phyloP scores from a whole-genome alignment of 805 yeast genomes.

The Saturnispora hagleri region DNA sequence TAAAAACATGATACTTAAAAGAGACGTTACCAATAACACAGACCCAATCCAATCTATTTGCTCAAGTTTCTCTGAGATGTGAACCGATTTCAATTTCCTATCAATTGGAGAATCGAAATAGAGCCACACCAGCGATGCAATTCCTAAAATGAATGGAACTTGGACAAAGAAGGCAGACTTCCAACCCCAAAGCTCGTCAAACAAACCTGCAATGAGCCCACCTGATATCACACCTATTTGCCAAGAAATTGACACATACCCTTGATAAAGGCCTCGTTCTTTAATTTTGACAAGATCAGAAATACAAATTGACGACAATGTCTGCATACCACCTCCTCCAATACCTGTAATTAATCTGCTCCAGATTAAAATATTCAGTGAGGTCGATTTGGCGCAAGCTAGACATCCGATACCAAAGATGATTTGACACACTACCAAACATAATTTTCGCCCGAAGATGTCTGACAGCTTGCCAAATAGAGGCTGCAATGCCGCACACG shows the following conservation, averaged over 20 bases:
- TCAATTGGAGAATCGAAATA: slow-evolving; percentile 28
- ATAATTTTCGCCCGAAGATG: slow-evolving; percentile 38
- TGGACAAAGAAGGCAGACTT: slow-evolving; percentile 46
- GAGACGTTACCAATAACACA: slow-evolving; percentile 42
- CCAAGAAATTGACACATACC: slow-evolving; percentile 64
- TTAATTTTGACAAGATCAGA: slow-evolving; percentile 69
- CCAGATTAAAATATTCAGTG: slow-evolving; percentile 35
- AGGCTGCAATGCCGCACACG: slow-evolving; percentile 42
- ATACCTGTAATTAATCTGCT: slow-evolving; percentile 73
- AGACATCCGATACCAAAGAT: slow-evolving; percentile 32
- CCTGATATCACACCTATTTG: slow-evolving; percentile 71
- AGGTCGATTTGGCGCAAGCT: slow-evolving; percentile 32
- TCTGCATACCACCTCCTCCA: slow-evolving; percentile 80
- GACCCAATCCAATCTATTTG: slow-evolving; percentile 59
- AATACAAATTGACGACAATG: slow-evolving; percentile 63
- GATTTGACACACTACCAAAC: slow-evolving; percentile 25
- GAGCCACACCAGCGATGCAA: slow-evolving; percentile 30
- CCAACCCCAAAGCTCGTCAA: slow-evolving; percentile 52
- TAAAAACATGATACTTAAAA: slow-evolving; percentile 48
- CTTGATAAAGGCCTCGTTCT: slow-evolving; percentile 73
- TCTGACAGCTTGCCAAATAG: slow-evolving; percentile 44
- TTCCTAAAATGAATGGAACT: slow-evolving; percentile 40
- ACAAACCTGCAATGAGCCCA: slow-evolving; percentile 50
- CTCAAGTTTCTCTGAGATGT: slow-evolving; percentile 9
- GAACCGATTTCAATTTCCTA: slow-evolving; percentile 18